These are phyloP conservation scores for Ustilago lituana DNA, from an alignment of 1,284 basidiomycete species.

Conservation along the genomic window DNA sequence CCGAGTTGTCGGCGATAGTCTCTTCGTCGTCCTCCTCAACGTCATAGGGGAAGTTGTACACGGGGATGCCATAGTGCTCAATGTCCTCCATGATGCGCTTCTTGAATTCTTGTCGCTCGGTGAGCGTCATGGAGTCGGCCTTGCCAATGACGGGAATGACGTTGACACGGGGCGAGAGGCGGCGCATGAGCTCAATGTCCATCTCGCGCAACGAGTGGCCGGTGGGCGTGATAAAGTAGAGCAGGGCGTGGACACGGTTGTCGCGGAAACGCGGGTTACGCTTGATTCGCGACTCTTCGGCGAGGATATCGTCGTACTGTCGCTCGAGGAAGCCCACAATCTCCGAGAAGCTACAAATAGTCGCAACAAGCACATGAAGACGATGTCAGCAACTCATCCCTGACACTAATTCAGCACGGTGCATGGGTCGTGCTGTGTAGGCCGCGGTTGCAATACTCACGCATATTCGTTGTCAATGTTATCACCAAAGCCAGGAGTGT, in stretches of 20 bases:
- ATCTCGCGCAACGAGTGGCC: conserved; percentile 92
- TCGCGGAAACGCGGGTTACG: conserved; percentile 99
- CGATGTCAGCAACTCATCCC: too few species aligned
- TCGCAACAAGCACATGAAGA: background rate
- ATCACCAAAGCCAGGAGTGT: conserved; percentile 98
- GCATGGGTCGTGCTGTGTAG: too few species aligned
- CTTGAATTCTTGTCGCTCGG: conserved; percentile 81
- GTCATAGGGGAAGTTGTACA: conserved; percentile 99
- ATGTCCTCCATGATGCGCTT: conserved; percentile 99
- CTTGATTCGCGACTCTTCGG: conserved; percentile 98
- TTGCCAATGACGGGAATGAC: conserved; percentile 99
- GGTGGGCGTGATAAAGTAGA: conserved; percentile 97
- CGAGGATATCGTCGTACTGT: conserved; percentile 98
- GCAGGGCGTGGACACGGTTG: conserved; percentile 85
- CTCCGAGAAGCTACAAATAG: conserved; percentile 71
- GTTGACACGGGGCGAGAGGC: conserved; percentile 75
- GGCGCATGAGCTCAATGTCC: conserved; percentile 79
- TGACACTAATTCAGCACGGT: too few species aligned
- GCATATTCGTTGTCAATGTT: conserved; percentile 99
- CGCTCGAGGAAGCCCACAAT: conserved; percentile 97
- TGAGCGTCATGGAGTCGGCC: conserved; percentile 85
- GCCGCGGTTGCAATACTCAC: conserved; percentile 76
- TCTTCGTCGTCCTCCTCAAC: conserved; percentile 98
- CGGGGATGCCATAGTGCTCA: conserved; percentile 95
- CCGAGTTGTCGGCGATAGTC: conserved; percentile 90